phyloP scores from a whole-genome alignment of 352 stramenopile species.

The Globisporangium abappressorium region DNA sequence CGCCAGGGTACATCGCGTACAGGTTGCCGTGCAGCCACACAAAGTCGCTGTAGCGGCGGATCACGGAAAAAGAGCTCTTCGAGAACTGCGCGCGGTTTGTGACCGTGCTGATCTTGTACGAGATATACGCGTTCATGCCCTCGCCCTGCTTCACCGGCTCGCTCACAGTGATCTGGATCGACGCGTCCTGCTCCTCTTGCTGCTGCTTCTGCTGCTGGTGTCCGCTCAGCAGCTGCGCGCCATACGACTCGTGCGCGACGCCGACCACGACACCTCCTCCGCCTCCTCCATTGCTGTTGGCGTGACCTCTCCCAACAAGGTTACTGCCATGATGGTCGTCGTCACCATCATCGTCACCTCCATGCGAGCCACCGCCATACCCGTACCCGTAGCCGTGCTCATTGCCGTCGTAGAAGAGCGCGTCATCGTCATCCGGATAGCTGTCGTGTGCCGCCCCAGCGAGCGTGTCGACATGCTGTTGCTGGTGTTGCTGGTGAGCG shows the following conservation, averaged over 20 bases:
- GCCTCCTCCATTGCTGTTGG: not conserved
- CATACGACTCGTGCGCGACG: constrained; percentile 20
- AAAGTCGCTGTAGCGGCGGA: constrained; percentile 95
- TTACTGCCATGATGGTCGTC: not conserved
- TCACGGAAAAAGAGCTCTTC: constrained; percentile 87
- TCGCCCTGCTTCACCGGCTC: constrained; percentile 96
- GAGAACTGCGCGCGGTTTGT: constrained; percentile 82
- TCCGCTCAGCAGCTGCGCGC: constrained; percentile 16
- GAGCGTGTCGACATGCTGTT: constrained; percentile 13
- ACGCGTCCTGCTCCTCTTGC: constrained; percentile 15
- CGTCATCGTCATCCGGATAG: constrained; percentile 16
- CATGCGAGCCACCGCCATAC: constrained; percentile 4
- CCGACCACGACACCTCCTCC: not conserved
- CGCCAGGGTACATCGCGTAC: constrained; percentile 77
- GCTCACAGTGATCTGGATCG: constrained; percentile 86
- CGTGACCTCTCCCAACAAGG: not conserved
- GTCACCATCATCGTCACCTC: not conserved
- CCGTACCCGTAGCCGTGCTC: constrained; percentile 20
- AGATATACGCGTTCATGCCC: constrained; percentile 97
- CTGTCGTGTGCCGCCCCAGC: not conserved
- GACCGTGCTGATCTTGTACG: constrained; percentile 91
- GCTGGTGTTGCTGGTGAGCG: not conserved
- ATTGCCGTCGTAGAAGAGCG: constrained; percentile 18
- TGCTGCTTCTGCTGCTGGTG: constrained; percentile 9
- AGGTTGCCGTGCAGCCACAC: constrained; percentile 93